Base-by-base conservation (phyloP, 2,329 filamentous ascomycete genomes). In the Fusarium sulawesiense region DNA sequence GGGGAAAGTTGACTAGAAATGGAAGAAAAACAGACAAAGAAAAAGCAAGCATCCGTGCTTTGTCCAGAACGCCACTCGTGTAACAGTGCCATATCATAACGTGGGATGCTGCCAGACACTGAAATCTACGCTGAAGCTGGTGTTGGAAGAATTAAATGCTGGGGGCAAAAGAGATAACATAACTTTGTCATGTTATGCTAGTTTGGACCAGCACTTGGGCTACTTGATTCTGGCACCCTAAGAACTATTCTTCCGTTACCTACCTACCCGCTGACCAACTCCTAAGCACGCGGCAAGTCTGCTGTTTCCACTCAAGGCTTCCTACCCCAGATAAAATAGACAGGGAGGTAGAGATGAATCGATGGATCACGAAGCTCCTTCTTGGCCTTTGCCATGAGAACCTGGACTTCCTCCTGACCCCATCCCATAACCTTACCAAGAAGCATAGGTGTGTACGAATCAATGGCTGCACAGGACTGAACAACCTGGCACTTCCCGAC, bases 281-380 rank as follows among this genome's bases (percentile, higher is more conserved):
- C 3, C 11, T 13, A 14, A 50, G 16, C 12, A 16, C 23, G 21
- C 3, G 13, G 23, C 16, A 5, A 25, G 30, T n/a, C 3, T 18
- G 4, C 16, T 9, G 16, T 7, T 23, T 12, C 34, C 4, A 9
- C 7, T 57, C 30, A 68, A 11, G 67, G 66, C 16, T 68, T 70
- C 25, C 29, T 59, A 3, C 58, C 70, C 60, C 62, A 56, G 16
- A 73, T 51, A 25, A 64, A 57, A 27, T 71, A 66, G 6, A 68
- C 64, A 1, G 68, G 68, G 20, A 60, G 50, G 20, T 62, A 73
- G 3, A 70, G 18, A 27, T 73, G 71, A 34, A 70, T 59, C 11
- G 71, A 49, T 18, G 69, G 54, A 25, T 73, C 68, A 21, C 62
- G 66, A 13, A 73, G 71, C 32, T 73, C 71, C 20, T 69, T 73